Percentiles rank a stretch among this genome's conserved stretches.
Conservation (phyloP, 306 rosid species). For the Mimosa pudica region DNA sequence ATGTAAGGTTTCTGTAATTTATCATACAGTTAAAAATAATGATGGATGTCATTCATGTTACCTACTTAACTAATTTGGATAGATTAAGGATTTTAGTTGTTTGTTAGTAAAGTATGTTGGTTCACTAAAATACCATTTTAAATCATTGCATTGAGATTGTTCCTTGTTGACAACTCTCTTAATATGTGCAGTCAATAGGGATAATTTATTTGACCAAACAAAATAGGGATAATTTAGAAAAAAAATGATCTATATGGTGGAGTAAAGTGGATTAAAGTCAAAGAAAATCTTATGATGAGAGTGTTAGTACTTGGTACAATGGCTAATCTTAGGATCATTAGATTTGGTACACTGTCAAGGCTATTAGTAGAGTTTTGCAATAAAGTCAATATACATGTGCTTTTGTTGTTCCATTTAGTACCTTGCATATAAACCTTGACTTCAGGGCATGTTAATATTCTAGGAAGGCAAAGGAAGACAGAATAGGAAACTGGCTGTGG, state of each 20-base stretch:
- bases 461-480: constrained; percentile 5
- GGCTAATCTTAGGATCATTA: background rate
- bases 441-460: background rate
- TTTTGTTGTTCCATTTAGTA: background rate
- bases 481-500: constrained; percentile 18
- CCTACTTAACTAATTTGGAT: background rate
- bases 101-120: no score
- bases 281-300: background rate
- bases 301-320: background rate
- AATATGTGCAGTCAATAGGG: no score
- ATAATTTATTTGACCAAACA: no score
- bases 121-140: no score
- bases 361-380: background rate
- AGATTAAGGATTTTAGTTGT: no score
- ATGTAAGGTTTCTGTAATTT: background rate
- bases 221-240: no score
- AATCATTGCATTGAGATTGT: no score
- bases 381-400: background rate
- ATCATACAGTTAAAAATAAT: background rate
- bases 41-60: background rate
- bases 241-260: no score
- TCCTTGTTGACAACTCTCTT: no score
- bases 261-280: background rate
- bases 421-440: background rate
- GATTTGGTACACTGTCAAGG: background rate